phyloP scores from a whole-genome alignment of 495 filamentous ascomycete genomes.

The Neurospora terricola region DNA sequence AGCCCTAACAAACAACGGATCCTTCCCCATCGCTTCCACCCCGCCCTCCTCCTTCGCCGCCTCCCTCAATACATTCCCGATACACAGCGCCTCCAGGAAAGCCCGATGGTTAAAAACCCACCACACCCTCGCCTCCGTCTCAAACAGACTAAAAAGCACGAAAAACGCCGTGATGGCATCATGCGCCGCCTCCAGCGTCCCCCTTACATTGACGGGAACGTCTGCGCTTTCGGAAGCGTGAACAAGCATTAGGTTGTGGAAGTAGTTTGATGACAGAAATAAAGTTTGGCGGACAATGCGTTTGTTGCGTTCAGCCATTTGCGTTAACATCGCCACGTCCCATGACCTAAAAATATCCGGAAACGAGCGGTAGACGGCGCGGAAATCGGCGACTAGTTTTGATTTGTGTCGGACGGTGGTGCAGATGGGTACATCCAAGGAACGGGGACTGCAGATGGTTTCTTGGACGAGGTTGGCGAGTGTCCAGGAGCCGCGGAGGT shows the following conservation, averaged over 20 bases:
- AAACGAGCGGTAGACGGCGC: conserved; percentile 51
- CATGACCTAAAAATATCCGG: conserved; percentile 52
- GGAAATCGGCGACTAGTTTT: conserved; percentile 51
- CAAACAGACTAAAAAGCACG: conserved; percentile 51
- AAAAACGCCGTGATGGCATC: conserved; percentile 56
- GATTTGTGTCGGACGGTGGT: conserved; percentile 47
- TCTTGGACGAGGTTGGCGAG: conserved; percentile 62
- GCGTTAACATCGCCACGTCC: conserved; percentile 41
- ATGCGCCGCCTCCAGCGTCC: conserved; percentile 59
- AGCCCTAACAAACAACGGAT: conserved; percentile 44
- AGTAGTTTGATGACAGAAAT: conserved; percentile 62
- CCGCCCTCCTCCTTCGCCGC: conserved; percentile 17
- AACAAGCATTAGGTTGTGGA: conserved; percentile 63
- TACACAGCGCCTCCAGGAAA: conserved; percentile 56
- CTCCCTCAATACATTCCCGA: conserved; percentile 25
- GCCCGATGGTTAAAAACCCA: conserved; percentile 70
- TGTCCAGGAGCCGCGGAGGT: conserved; percentile 61
- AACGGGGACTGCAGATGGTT: conserved; percentile 56
- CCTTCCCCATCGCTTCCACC: conserved; percentile 28
- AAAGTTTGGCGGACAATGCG: conserved; percentile 56
- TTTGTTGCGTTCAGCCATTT: conserved; percentile 41
- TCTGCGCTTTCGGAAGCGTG: conserved; percentile 50
- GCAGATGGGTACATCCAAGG: conserved; percentile 54
- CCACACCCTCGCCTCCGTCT: conserved; percentile 59
- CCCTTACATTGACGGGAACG: conserved; percentile 51